Conservation (phyloP, 176 grass and related monocot genomes). For the Guadua angustifolia region DNA sequence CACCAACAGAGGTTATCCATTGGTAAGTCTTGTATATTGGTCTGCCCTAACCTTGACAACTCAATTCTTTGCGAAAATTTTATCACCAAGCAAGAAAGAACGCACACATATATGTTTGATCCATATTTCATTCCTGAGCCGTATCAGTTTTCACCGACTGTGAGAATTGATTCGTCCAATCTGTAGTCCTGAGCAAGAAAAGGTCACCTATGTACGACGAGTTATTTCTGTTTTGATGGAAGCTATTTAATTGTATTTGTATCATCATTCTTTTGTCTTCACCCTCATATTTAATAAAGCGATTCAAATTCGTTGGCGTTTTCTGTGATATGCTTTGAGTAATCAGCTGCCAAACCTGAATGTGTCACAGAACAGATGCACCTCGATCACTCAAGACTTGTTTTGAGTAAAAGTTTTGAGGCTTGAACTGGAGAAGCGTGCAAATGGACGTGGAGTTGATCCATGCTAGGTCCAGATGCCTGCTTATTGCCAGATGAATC, state of each 20-base stretch:
- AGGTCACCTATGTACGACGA: not conserved
- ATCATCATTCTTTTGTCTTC: constrained; percentile 21
- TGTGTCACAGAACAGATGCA: not conserved
- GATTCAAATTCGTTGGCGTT: not conserved
- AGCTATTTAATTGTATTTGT: constrained; percentile 35
- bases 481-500: not conserved
- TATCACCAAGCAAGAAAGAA: constrained; percentile 12
- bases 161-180: not conserved
- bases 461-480: not conserved
- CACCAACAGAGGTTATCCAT: constrained; percentile 10
- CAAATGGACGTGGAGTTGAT: not conserved
- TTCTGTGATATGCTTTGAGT: not conserved
- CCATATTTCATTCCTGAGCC: not conserved
- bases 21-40: constrained; percentile 33
- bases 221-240: not conserved
- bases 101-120: not conserved
- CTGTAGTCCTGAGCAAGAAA: not conserved
- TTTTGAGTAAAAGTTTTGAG: not conserved
- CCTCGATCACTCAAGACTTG: not conserved
- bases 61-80: constrained; percentile 3
- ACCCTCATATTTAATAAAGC: not conserved
- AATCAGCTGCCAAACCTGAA: not conserved
- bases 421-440: not conserved
- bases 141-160: constrained; percentile 15
- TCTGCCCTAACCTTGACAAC: not conserved